Evolutionary conservation across 352 stramenopile genomes (phyloP).

Genomic region (Pythium periplocum): DNA sequence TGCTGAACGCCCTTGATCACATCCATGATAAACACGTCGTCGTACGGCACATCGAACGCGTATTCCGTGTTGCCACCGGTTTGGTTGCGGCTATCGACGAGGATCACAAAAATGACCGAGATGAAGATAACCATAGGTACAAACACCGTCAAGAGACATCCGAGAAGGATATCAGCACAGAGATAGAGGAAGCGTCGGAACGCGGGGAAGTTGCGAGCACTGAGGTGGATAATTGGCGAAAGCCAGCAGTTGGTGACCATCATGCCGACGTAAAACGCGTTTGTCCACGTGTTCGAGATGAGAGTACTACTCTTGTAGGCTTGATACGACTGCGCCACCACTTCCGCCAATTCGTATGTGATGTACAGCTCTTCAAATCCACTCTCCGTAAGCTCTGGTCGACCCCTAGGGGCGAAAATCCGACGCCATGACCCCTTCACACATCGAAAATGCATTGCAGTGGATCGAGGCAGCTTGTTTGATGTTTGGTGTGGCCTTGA

Average conservation of each 20-base stretch:
- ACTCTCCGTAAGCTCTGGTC: constrained; percentile 1
- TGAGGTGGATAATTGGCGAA: constrained; percentile 12
- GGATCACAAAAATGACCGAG: background rate
- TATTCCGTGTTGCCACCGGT: constrained; percentile 9
- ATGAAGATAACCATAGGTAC: constrained; percentile 14
- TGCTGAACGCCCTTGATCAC: constrained; percentile 16
- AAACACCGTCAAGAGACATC: constrained; percentile 12
- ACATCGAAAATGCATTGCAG: background rate
- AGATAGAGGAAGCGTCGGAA: constrained; percentile 18
- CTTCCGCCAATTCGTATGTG: constrained; percentile 10
- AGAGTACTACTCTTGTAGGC: constrained; percentile 18
- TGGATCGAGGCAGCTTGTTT: background rate
- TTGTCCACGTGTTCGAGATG: constrained; percentile 12
- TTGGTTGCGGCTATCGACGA: constrained; percentile 1
- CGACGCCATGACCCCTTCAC: background rate
- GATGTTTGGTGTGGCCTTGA: too few species aligned
- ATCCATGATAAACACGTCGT: constrained; percentile 14
- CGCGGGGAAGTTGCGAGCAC: background rate
- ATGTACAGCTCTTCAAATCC: constrained; percentile 15
- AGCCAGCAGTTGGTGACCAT: constrained; percentile 18
- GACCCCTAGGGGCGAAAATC: background rate
- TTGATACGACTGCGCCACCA: constrained; percentile 15
- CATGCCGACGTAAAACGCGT: constrained; percentile 10
- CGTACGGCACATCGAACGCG: constrained; percentile 14
- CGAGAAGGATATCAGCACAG: constrained; percentile 15